Base-by-base conservation (phyloP, 768 basidiomycete genomes). In the Tylopilus plumbeoviolaceoides region DNA sequence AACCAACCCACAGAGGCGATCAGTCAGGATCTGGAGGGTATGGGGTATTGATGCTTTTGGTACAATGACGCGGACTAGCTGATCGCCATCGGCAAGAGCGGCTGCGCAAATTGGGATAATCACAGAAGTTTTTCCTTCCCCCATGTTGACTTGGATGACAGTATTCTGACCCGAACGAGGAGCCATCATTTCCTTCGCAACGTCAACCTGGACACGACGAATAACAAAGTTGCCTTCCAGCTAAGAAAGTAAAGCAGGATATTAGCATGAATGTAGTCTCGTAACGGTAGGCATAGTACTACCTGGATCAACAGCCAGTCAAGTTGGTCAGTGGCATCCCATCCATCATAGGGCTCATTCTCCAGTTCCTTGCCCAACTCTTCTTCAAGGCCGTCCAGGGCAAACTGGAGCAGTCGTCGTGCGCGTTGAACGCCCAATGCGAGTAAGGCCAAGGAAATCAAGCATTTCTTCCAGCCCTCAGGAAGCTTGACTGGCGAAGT, bases 11-110 rank as follows among this genome's bases (percentile, higher is more conserved):
- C 72, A 66, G 1, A 83, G 60, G 5, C 74, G 71, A 12, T 73
- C 67, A 2, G 66, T 70, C 3, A 82, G 70, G 18, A 78, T 55
- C 11, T 75, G 71, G 55, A 82, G 78, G 75, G 78, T 82, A 46
- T 78, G 77, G 1, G 58, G 59, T 0, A 68, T 64, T 27, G 81
- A 66, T 0, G 78, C 64, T 48, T 80, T 81, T 17, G 79, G 36
- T 0, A 38, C 36, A n/a, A 38, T 38, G n/a, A 38, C 72, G 12
- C 81, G 73, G 36, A 74, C 74, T 4, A 82, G 65, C 27, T 65
- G 71, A 4, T 66, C 9, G 1, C 75, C 72, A 58, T 81, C 65
- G 0, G 80, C 75, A 20, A 82, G 67, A 5, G 61, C 57, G 4
- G 70, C 59, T 0, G 71, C 65, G 1, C 72, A 63, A 28, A 81